A percentile compares a stretch with the other conserved stretches of the same genome.
Conservation (phyloP, 306 rosid species). For the Sphenostylis stenocarpa region DNA sequence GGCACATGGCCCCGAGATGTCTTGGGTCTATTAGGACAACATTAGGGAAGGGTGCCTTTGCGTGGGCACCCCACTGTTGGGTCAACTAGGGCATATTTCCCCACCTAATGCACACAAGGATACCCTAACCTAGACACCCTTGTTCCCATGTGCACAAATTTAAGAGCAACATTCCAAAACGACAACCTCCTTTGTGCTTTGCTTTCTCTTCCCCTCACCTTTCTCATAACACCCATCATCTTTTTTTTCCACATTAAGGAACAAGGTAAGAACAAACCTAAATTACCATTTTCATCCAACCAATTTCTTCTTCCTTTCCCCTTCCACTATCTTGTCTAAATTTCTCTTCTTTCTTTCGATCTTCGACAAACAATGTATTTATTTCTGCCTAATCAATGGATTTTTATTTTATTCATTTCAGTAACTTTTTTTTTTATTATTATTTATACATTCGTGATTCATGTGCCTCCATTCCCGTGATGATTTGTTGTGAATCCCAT, state of each 20-base stretch:
- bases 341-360: no score
- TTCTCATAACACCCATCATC: slow-evolving; percentile 41
- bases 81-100: slow-evolving; percentile 85
- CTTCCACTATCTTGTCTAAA: no score
- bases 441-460: no score
- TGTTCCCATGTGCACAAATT: slow-evolving; percentile 99
- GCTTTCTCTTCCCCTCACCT: slow-evolving; percentile 21
- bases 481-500: slow-evolving; percentile 34
- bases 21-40: slow-evolving; percentile 79
- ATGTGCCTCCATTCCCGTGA: slow-evolving; percentile 39
- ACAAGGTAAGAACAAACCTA: slow-evolving; percentile 18
- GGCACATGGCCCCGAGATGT: slow-evolving; percentile 74
- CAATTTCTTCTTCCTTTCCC: neutral
- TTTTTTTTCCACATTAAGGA: slow-evolving; percentile 50
- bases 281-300: slow-evolving; percentile 21
- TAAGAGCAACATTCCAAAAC: slow-evolving; percentile 94
- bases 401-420: neutral
- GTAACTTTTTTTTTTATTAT: no score
- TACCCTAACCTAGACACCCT: slow-evolving; percentile 77
- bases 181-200: slow-evolving; percentile 74
- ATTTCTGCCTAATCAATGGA: neutral
- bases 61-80: slow-evolving; percentile 87
- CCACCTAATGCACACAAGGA: slow-evolving; percentile 70
- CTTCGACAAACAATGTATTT: neutral
- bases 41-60: slow-evolving; percentile 58